Percentiles rank a stretch among this genome's conserved stretches.
Evolutionary conservation across 2,329 filamentous ascomycete genomes (phyloP).

Genomic region (Fusarium sp.): DNA sequence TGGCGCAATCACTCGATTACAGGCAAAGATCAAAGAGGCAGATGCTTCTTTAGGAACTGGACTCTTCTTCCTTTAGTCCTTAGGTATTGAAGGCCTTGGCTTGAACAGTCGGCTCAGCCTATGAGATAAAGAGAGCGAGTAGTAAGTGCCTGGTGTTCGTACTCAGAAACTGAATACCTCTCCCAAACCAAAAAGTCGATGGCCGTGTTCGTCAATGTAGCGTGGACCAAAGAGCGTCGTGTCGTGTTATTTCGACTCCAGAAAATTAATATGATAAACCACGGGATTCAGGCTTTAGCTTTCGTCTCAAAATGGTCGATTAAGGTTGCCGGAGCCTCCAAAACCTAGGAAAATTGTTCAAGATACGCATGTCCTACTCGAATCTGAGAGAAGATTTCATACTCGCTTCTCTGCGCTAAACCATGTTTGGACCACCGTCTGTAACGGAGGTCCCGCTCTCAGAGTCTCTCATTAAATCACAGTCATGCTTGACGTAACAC

Average conservation of each 20-base stretch:
- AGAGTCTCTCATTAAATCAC: not conserved
- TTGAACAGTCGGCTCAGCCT: not conserved
- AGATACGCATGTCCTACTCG: constrained; percentile 34
- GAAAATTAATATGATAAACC: not conserved
- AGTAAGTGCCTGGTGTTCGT: not conserved
- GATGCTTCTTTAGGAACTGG: not conserved
- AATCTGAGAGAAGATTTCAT: constrained; percentile 40
- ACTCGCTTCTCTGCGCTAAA: constrained; percentile 18
- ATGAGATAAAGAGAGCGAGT: not conserved
- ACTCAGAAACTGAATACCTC: not conserved
- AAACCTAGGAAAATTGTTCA: constrained; percentile 13
- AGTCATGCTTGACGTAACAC: not conserved
- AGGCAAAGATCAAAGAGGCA: not conserved
- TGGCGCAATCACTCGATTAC: constrained; percentile 12
- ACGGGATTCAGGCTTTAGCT: not conserved
- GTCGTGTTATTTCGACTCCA: not conserved
- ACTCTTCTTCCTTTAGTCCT: not conserved
- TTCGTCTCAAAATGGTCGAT: not conserved
- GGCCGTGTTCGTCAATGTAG: not conserved
- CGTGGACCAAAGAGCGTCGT: not conserved
- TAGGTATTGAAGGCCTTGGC: not conserved
- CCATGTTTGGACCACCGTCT: constrained; percentile 17
- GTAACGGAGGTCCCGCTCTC: constrained; percentile 1
- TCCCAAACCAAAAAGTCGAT: not conserved
- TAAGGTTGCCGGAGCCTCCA: not conserved